Percentiles rank a stretch among this genome's conserved stretches.
Evolutionary conservation across 441 rosid species (phyloP).

Genomic region (Pelargonium citronellum): DNA sequence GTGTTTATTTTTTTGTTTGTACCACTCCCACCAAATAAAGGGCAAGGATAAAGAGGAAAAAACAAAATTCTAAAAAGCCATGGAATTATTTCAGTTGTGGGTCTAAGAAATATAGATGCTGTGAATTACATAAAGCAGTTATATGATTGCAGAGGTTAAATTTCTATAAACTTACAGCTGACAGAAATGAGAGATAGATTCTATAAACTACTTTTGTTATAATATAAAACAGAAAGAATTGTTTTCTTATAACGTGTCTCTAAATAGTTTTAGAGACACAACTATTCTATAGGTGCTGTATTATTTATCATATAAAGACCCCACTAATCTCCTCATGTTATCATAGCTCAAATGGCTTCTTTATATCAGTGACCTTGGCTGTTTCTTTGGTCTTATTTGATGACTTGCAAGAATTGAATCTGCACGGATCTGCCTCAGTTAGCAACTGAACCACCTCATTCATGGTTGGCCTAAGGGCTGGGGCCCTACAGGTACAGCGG

Average conservation of each 20-base stretch:
- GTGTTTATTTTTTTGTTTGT: constrained; percentile 16
- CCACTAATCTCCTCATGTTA: constrained; percentile 15
- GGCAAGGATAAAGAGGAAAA: constrained; percentile 26
- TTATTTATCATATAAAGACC: constrained; percentile 20
- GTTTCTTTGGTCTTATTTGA: constrained; percentile 49
- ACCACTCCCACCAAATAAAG: constrained; percentile 29
- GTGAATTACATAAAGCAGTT: constrained; percentile 51
- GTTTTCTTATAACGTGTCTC: constrained; percentile 29
- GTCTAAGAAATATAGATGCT: constrained; percentile 32
- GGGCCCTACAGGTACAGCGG: constrained; percentile 56
- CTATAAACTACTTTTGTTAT: constrained; percentile 29
- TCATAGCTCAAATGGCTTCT: constrained; percentile 37
- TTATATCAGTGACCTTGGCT: constrained; percentile 35
- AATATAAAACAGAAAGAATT: constrained; percentile 1
- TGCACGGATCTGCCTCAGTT: constrained; percentile 59
- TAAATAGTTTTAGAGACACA: constrained; percentile 16
- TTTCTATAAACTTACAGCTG: constrained; percentile 11
- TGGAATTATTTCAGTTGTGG: constrained; percentile 39
- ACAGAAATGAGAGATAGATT: constrained; percentile 18
- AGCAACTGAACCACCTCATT: constrained; percentile 78
- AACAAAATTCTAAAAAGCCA: constrained; percentile 40
- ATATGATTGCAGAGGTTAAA: constrained; percentile 24
- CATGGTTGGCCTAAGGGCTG: constrained; percentile 78
- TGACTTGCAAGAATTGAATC: constrained; percentile 40
- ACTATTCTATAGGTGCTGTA: constrained; percentile 24